Evolutionary conservation across 108 stramenopile genomes (phyloP), one percentile per base, ranked within the genome.

Genomic region (Nitzschia sp.): DNA sequence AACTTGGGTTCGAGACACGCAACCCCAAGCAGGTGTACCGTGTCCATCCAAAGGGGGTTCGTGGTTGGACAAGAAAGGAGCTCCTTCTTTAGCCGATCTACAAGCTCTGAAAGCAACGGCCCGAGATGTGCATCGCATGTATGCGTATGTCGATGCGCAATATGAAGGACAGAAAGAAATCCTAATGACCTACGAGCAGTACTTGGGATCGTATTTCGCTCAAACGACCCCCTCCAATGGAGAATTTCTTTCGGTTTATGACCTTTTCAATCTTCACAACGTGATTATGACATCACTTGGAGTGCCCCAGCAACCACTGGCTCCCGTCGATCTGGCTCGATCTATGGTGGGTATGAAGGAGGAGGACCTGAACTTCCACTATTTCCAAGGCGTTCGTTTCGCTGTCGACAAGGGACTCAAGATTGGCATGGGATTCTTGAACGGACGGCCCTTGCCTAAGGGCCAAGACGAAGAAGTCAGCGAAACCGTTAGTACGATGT

Each of bases 361-460:
- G 24, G 54, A 57, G 28, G 73, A 32, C 31, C 35, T 60, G 23
- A 33, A 53, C n/a, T 23, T 60, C 25, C 38, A 67, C 1, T 90
- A 90, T 46, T 75, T 72, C 21, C 68, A 76, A 46, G 72, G 83
- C 6, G 38, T 90, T 25, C 76, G 79, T 33, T 90, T 85, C 71
- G 85, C 89, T 9, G 68, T 71, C 2, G 66, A 84, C 45, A 85
- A 83, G 48, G 65, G 79, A 42, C 62, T 91, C n/a, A 57, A 30
- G 29, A 74, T 84, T 31, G 93, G 93, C 1, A 90, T 92, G 90
- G 77, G 79, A 55, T 94, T 94, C 66, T 62, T 91, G 46, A 94
- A 94, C 64, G 93, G 93, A n/a, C 82, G 87, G 24, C 90, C 93
- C 2, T 51, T 94, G 23, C 87, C 90, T 4, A 26, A 47, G 2